phyloP scores from a whole-genome alignment of 306 rosid genomes.

The Oemleria cerasiformis region DNA sequence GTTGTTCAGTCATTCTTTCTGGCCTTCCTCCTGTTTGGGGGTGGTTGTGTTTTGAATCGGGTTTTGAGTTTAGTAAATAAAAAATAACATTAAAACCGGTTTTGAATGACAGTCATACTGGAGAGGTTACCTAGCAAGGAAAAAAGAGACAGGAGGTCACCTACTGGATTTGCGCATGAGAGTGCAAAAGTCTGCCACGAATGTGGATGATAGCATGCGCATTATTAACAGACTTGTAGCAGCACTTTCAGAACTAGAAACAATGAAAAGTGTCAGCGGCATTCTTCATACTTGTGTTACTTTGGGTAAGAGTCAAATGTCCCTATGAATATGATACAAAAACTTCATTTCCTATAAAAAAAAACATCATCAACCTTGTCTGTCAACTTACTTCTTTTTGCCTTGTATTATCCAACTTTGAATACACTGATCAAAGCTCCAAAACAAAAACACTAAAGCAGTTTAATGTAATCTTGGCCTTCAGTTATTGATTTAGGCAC shows the following conservation, averaged over 20 bases:
- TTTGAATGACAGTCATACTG: conserved; percentile 55
- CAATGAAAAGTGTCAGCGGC: conserved; percentile 55
- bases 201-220: conserved; percentile 81
- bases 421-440: no score
- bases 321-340: not conserved
- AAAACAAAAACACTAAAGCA: no score
- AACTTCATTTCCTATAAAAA: not conserved
- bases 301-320: conserved; percentile 54
- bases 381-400: no score
- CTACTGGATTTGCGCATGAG: conserved; percentile 68
- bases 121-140: conserved; percentile 75
- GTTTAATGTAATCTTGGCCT: no score
- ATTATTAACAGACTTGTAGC: conserved; percentile 64
- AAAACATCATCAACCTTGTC: no score
- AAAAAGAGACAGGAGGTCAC: conserved; percentile 56
- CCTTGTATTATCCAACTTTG: no score
- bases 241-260: conserved; percentile 53
- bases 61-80: not conserved
- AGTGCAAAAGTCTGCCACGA: conserved; percentile 60
- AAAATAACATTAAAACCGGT: not conserved
- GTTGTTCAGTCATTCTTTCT: not conserved
- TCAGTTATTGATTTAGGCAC: no score
- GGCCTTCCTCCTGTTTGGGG: no score
- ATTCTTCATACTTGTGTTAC: conserved; percentile 77
- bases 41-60: not conserved